phyloP scores from a whole-genome alignment of 1,284 basidiomycete genomes.

The Puccinia hordei region DNA sequence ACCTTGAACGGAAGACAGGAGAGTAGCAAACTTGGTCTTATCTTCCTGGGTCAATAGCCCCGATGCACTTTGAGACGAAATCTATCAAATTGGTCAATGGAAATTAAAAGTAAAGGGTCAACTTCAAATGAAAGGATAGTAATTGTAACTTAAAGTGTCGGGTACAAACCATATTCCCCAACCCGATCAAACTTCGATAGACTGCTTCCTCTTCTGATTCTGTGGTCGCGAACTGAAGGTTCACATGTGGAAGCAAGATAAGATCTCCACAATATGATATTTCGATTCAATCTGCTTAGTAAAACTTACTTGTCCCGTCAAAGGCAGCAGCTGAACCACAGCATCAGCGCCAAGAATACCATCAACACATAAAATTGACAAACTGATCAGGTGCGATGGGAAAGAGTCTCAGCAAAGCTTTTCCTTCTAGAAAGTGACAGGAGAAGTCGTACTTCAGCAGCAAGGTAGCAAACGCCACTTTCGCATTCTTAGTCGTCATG shows the following conservation, averaged over 20 bases:
- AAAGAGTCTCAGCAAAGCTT: neutral
- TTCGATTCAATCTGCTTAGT: neutral
- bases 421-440: neutral
- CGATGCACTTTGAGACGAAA: neutral
- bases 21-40: neutral
- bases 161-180: conserved; percentile 43
- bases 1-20: conserved; percentile 17
- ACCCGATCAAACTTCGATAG: conserved; percentile 36
- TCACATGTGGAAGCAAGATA: neutral
- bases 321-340: neutral
- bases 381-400: neutral
- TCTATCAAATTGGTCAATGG: neutral
- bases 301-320: conserved; percentile 4
- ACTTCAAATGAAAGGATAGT: neutral
- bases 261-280: neutral
- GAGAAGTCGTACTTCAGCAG: conserved; percentile 35
- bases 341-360: conserved; percentile 9
- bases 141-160: neutral
- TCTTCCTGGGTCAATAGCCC: neutral
- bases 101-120: conserved; percentile 4
- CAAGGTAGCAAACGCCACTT: conserved; percentile 43
- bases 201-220: conserved; percentile 41
- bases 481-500: conserved; percentile 31
- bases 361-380: conserved; percentile 20
- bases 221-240: neutral